Evolutionary conservation across 768 basidiomycete genomes (phyloP).

Genomic region (Grammothele lineata): DNA sequence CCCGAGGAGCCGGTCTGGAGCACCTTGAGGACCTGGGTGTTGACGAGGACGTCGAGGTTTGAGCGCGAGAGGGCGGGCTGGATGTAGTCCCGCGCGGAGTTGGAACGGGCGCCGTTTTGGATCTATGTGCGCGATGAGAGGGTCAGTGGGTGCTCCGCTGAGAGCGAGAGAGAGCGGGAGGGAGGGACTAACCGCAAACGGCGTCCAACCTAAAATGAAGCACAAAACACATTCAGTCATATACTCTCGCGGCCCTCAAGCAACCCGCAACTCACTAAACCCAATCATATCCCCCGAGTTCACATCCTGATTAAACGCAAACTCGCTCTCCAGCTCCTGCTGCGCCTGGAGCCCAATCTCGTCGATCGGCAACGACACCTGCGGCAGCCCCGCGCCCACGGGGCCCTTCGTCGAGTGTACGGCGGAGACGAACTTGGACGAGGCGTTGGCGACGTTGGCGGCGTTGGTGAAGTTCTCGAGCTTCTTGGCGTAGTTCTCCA

Average conservation of each 20-base stretch:
- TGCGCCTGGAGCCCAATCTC: not conserved
- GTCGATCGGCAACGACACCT: not conserved
- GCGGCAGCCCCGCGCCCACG: not conserved
- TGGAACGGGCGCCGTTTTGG: not conserved
- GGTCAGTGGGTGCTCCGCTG: too few species aligned
- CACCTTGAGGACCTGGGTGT: constrained; percentile 11
- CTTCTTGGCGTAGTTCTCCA: not conserved
- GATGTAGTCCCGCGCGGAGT: not conserved
- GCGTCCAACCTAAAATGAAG: not conserved
- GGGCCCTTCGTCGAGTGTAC: not conserved
- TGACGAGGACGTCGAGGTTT: constrained; percentile 17
- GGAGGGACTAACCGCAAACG: not conserved
- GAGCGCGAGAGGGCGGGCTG: constrained; percentile 1
- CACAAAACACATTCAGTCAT: too few species aligned
- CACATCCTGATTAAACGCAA: constrained; percentile 1
- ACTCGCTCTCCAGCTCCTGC: not conserved
- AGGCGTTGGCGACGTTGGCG: not conserved
- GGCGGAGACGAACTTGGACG: not conserved
- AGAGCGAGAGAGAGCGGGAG: too few species aligned
- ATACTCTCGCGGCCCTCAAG: too few species aligned
- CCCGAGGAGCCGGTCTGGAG: not conserved
- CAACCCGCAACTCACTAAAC: constrained; percentile 3
- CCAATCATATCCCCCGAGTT: constrained; percentile 2
- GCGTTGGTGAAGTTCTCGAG: not conserved
- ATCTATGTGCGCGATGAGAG: not conserved